Evolutionary conservation across 345 rosid species (phyloP), one percentile per base, ranked within the genome.

Genomic region (Reutealis trisperma): DNA sequence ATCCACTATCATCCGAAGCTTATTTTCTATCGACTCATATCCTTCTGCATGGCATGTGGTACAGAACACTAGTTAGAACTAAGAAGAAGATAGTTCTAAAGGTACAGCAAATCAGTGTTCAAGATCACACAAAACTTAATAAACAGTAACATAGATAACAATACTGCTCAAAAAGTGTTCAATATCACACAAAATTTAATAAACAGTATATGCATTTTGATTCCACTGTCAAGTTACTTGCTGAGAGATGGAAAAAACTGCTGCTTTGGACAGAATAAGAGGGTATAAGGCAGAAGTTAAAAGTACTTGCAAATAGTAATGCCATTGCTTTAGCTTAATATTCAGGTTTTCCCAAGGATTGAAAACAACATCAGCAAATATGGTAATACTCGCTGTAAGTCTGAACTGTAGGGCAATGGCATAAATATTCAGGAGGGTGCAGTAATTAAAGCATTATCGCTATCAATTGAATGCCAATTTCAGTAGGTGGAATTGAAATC

Each of bases 1-100:
- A 67, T 91, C 96, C 25, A 75, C 78, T 4, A 70, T 14, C 27
- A 1, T 1, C 44, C 63, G 19, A 32, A 6, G 18, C 42, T 55
- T 75, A 62, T 67, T 37, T 24, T 55, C 55, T 3, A 54, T 8
- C 19, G 72, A 65, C 11, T 67, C 77, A 19, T 49, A 30, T 49
- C 77, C 70, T 44, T 47, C 70, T 62, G 30, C n/a, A 37, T 6
- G 19, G 70, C 61, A 77, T 30, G 30, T 27, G 42, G n/a, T 6
- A 67, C 16, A 52, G 12, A 71, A 63, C 12, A 66, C 21, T 21
- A 2, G n/a, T 64, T 24, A 63, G 45, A 3, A 30, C 4, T 37
- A 52, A 58, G 55, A 18, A 72, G 30, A 34, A 34, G 2, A 62
- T 24, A 37, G 24, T 5, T 6, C 22, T 27, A 61, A 21, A 34